Conservation (phyloP, 805 yeast genomes). For the Ogataea ramenticola region DNA sequence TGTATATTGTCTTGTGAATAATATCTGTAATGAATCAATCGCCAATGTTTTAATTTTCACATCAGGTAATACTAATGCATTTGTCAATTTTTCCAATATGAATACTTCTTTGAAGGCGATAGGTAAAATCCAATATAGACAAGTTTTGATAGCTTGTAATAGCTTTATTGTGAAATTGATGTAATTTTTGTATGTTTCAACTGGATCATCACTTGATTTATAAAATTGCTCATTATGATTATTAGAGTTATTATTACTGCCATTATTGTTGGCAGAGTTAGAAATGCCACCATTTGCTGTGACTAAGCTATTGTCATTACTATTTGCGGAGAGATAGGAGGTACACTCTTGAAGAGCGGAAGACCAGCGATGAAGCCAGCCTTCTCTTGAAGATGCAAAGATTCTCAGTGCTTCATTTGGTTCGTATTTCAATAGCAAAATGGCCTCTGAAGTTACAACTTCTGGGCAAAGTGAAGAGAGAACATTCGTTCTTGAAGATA, state of each 20-base stretch:
- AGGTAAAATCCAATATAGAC: conserved; percentile 88
- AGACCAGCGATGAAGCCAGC: conserved; percentile 87
- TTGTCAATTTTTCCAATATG: conserved; percentile 55
- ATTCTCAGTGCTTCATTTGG: conserved; percentile 53
- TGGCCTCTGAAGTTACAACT: conserved; percentile 64
- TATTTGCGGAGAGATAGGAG: conserved; percentile 16
- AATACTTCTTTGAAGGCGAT: conserved; percentile 60
- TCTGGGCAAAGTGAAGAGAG: conserved; percentile 80
- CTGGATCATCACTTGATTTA: conserved; percentile 25
- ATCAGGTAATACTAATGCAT: conserved; percentile 47
- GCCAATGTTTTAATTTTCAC: conserved; percentile 73
- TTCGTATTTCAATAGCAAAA: conserved; percentile 58
- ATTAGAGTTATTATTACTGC: too few species aligned
- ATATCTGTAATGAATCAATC: conserved; percentile 82
- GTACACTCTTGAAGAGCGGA: conserved; percentile 40
- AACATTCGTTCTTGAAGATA: conserved; percentile 68
- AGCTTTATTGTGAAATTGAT: conserved; percentile 51
- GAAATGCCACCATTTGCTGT: conserved; percentile 3
- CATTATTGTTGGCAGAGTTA: background rate
- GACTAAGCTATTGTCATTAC: background rate
- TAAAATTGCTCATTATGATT: conserved; percentile 18
- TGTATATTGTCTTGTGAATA: conserved; percentile 73
- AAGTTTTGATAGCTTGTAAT: conserved; percentile 78
- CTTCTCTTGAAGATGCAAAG: conserved; percentile 66
- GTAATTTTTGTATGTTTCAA: conserved; percentile 3